Percentiles rank a stretch among this genome's conserved stretches.
Conservation (phyloP, 306 rosid genomes). For the Parietaria judaica region DNA sequence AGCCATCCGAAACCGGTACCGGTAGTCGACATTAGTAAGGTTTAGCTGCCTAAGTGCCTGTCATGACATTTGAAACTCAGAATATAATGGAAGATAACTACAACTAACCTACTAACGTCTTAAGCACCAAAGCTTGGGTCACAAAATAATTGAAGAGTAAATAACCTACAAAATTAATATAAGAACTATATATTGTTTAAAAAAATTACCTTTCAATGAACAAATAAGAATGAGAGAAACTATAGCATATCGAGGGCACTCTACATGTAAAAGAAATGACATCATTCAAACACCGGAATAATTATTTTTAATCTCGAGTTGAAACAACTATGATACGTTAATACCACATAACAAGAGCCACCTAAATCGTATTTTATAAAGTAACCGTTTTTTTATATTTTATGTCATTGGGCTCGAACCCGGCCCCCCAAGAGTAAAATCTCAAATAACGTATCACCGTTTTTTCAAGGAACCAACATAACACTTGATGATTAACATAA, state of each 20-base stretch:
- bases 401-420: no score
- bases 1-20: neutral
- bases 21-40: constrained; percentile 1
- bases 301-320: constrained; percentile 22
- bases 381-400: no score
- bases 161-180: no score
- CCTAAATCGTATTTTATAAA: constrained; percentile 31
- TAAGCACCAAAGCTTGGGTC: neutral
- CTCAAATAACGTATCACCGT: constrained; percentile 2
- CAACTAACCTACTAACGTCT: constrained; percentile 26
- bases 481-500: neutral
- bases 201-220: neutral
- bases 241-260: constrained; percentile 14
- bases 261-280: constrained; percentile 5
- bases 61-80: constrained; percentile 47
- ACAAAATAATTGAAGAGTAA: neutral
- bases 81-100: constrained; percentile 25
- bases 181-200: no score
- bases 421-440: no score
- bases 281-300: constrained; percentile 11
- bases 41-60: constrained; percentile 35
- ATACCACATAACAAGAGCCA: constrained; percentile 49
- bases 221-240: neutral
- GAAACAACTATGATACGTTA: constrained; percentile 15
- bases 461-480: constrained; percentile 11